Base-by-base conservation (phyloP, 2,329 filamentous ascomycete species). In the Nemania sp. region DNA sequence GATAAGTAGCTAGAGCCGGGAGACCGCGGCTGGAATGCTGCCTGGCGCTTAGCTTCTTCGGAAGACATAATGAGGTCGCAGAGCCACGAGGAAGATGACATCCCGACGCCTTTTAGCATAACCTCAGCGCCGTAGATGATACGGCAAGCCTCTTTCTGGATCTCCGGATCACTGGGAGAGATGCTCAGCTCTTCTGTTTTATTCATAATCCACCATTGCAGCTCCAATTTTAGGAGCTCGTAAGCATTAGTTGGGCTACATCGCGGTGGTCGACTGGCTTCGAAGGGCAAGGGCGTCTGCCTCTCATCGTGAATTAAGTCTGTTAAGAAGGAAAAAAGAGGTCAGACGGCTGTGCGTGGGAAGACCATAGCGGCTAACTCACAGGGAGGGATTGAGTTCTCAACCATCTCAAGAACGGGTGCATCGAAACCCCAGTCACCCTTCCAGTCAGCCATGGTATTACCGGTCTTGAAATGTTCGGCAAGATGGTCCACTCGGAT, bases 391-490 rank as follows among this genome's bases (percentile, higher is more conserved):
- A 89, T 87, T 48, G 85, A 85, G 69, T 88, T 88, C 73, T 88
- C 86, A 68, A 88, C 82, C 78, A 87, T 82, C 63, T 85, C 79
- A 66, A 87, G 77, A 43, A 88, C 81, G 37, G 83, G 81, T 29
- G 77, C 76, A 57, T 88, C 86, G 64, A 89, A 88, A 79, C 86
- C 86, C 85, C 86, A 88, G 74, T 87, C 86, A 77, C 86, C 86
- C 79, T 87, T 86, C 86, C 86, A 89, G 73, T 88, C 84, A 64
- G 82, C 83, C 86, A 89, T 89, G 68, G 83, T 85, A 65, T 82
- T 83, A 75, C 86, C 85, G 25, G 80, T 83, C 74, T 87, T 88
- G 78, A 88, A 89, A 73, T 88, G 86, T 65, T 87, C 84, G n/a
- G 86, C 86, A 40, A 88, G 75, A 69, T 89, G 86, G 67, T 88